Evolutionary conservation across 2,329 filamentous ascomycete genomes (phyloP).

Genomic region (Ophiocordyceps unilateralis): DNA sequence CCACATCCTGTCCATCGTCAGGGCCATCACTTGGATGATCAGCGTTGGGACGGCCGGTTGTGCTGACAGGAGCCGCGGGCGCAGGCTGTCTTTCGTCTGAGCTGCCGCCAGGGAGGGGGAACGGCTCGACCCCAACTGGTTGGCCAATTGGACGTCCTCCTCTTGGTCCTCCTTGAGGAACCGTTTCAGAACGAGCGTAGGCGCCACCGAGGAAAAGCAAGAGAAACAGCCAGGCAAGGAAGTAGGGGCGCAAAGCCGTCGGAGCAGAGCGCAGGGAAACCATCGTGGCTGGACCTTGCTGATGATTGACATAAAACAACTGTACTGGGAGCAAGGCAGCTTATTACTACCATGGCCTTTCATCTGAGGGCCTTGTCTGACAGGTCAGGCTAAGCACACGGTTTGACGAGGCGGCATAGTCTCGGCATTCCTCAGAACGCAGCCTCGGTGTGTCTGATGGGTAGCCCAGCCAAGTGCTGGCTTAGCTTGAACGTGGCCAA

Average conservation of each 20-base stretch:
- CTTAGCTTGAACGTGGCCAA: neutral
- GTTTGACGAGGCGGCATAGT: neutral
- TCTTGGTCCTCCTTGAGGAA: neutral
- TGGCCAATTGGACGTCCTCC: neutral
- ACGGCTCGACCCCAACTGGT: neutral
- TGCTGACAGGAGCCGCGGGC: too few species aligned
- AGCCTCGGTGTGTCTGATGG: neutral
- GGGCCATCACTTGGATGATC: too few species aligned
- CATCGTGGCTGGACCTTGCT: neutral
- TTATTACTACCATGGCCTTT: neutral
- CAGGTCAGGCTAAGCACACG: neutral
- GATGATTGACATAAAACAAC: neutral
- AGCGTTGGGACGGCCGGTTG: too few species aligned
- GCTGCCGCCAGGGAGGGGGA: too few species aligned
- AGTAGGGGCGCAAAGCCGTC: neutral
- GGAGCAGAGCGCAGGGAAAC: neutral
- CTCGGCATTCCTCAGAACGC: neutral
- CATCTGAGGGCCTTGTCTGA: neutral
- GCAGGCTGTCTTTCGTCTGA: too few species aligned
- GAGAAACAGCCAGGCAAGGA: slow-evolving; percentile 1
- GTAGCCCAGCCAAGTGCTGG: neutral
- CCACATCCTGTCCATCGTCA: too few species aligned
- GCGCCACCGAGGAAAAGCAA: slow-evolving; percentile 3
- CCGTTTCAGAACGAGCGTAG: neutral
- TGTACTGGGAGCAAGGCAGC: neutral